phyloP scores from a whole-genome alignment of 768 basidiomycete genomes.

The Hericium alpestre region DNA sequence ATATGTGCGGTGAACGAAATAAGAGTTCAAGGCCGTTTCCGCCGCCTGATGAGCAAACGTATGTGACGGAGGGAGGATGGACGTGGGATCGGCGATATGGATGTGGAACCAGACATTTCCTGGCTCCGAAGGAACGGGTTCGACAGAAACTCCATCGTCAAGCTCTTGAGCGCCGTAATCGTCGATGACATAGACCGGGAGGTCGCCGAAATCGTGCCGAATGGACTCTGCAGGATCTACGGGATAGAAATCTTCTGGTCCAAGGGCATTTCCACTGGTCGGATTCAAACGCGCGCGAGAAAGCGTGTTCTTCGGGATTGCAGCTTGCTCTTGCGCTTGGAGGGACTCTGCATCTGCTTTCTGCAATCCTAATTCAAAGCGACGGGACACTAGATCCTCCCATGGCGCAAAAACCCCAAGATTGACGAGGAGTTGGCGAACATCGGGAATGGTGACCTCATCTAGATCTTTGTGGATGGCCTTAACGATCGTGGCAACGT shows the following conservation, averaged over 20 bases:
- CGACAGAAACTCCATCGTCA: slow-evolving; percentile 88
- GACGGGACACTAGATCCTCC: slow-evolving; percentile 45
- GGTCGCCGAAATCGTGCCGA: slow-evolving; percentile 77
- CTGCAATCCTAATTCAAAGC: not conserved
- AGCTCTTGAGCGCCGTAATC: slow-evolving; percentile 71
- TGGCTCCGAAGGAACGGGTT: slow-evolving; percentile 49
- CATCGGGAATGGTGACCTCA: slow-evolving; percentile 22
- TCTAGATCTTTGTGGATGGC: slow-evolving; percentile 30
- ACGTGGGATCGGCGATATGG: slow-evolving; percentile 89
- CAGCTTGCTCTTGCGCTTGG: not conserved
- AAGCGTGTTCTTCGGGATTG: not conserved
- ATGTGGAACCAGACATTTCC: slow-evolving; percentile 71
- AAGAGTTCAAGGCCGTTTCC: slow-evolving; percentile 39
- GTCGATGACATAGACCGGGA: slow-evolving; percentile 83
- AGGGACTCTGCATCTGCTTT: not conserved
- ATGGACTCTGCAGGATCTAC: slow-evolving; percentile 56
- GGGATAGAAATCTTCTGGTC: slow-evolving; percentile 54
- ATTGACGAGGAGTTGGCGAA: slow-evolving; percentile 47
- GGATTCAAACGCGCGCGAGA: not conserved
- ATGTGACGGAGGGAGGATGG: slow-evolving; percentile 64
- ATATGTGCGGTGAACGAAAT: slow-evolving; percentile 52
- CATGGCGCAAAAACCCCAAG: slow-evolving; percentile 73
- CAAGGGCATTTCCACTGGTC: slow-evolving; percentile 19
- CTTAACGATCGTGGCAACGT: slow-evolving; percentile 49
- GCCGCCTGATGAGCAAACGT: slow-evolving; percentile 48